phyloP scores from a whole-genome alignment of 352 stramenopile genomes.

The Phytophthora idaei region DNA sequence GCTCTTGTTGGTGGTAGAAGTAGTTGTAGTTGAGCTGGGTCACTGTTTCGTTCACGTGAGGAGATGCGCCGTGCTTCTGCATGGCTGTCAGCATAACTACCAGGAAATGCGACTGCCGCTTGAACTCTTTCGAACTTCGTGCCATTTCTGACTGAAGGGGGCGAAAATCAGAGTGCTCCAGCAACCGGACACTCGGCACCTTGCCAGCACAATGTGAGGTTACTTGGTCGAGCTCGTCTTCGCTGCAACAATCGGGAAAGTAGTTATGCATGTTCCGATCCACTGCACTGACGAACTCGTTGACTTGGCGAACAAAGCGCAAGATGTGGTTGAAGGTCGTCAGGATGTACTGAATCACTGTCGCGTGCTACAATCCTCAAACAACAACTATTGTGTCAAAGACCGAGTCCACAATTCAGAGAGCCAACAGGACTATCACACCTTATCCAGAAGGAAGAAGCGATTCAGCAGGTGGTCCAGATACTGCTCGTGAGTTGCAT shows the following conservation, averaged over 20 bases:
- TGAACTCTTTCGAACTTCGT: conserved; percentile 57
- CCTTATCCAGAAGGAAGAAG: conserved; percentile 81
- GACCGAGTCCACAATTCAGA: neutral
- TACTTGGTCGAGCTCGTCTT: conserved; percentile 1
- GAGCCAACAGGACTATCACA: conserved; percentile 15
- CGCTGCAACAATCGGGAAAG: conserved; percentile 28
- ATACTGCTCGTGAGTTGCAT: conserved; percentile 63
- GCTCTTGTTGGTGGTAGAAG: conserved; percentile 59
- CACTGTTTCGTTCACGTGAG: conserved; percentile 70
- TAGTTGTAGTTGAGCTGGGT: conserved; percentile 83
- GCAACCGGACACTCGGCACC: conserved; percentile 8
- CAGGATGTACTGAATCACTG: conserved; percentile 72
- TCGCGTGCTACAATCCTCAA: conserved; percentile 44
- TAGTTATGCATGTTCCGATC: conserved; percentile 52
- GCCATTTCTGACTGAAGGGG: conserved; percentile 43
- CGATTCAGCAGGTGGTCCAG: conserved; percentile 65
- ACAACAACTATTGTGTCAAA: conserved; percentile 1
- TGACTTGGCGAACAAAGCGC: conserved; percentile 55
- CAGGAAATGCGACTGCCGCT: conserved; percentile 68
- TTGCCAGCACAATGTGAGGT: neutral
- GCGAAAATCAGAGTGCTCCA: conserved; percentile 31
- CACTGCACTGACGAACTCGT: conserved; percentile 55
- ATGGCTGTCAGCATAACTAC: conserved; percentile 77
- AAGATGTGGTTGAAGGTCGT: conserved; percentile 80
- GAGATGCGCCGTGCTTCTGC: conserved; percentile 70